Evolutionary conservation across 2,329 filamentous ascomycete species (phyloP).

Genomic region (Furcasterigmium sp.): DNA sequence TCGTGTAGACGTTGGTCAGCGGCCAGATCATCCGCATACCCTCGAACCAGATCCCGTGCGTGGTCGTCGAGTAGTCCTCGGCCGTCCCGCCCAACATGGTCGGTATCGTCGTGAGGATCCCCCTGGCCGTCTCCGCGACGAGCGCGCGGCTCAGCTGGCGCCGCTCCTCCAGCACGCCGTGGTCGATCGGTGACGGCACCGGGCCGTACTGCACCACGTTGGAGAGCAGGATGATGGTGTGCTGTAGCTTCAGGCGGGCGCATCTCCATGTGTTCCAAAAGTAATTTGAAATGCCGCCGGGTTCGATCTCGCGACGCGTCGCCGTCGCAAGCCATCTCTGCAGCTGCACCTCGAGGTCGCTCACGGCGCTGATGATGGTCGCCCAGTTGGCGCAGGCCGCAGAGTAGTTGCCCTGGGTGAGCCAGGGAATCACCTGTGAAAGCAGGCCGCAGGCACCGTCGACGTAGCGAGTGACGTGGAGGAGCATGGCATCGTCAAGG

Average conservation of each 20-base stretch:
- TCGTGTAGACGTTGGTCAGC: conserved; percentile 23
- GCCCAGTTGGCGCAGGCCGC: conserved; percentile 4
- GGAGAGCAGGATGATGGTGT: conserved; percentile 22
- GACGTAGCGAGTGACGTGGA: conserved; percentile 4
- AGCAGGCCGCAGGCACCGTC: conserved; percentile 5
- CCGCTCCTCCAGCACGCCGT: conserved; percentile 18
- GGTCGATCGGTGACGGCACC: conserved; percentile 12
- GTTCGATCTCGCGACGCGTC: conserved; percentile 16
- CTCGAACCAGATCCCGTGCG: conserved; percentile 25
- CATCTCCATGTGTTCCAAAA: conserved; percentile 26
- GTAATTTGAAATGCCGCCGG: conserved; percentile 14
- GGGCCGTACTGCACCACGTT: conserved; percentile 29
- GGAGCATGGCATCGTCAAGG: not conserved
- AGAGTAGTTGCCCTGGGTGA: not conserved
- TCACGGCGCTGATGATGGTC: conserved; percentile 15
- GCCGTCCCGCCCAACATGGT: conserved; percentile 17
- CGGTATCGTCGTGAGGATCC: conserved; percentile 21
- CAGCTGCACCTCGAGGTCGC: conserved; percentile 21
- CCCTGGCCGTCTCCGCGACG: conserved; percentile 19
- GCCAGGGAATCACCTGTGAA: conserved; percentile 5
- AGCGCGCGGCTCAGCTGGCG: conserved; percentile 19
- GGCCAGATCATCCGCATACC: conserved; percentile 33
- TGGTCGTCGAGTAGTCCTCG: conserved; percentile 12
- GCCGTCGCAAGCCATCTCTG: conserved; percentile 18
- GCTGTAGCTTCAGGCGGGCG: conserved; percentile 27